A percentile compares a stretch with the other conserved stretches of the same genome.
Conservation (phyloP, 2,329 filamentous ascomycete genomes). For the Ramularia collo-cygni region DNA sequence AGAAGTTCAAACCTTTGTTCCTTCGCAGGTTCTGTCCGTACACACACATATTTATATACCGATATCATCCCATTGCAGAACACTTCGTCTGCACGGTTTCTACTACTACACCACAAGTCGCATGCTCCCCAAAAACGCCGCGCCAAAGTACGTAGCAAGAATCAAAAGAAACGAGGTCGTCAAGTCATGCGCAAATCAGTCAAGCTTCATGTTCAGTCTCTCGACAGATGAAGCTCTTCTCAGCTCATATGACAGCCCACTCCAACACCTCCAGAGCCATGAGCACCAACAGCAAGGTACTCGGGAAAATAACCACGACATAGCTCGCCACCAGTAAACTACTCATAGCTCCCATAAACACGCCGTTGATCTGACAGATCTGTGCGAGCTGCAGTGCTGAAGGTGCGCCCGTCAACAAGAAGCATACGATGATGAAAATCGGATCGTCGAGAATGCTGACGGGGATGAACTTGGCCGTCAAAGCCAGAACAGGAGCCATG, state of each 20-base stretch:
- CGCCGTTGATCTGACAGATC: slow-evolving; percentile 96
- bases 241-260: slow-evolving; percentile 54
- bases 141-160: too few species aligned
- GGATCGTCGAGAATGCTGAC: slow-evolving; percentile 94
- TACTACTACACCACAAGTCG: too few species aligned
- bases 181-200: too few species aligned
- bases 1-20: too few species aligned
- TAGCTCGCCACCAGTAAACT: slow-evolving; percentile 92
- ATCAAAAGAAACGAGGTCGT: too few species aligned
- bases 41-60: too few species aligned
- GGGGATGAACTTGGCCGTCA: slow-evolving; percentile 83
- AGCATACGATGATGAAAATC: slow-evolving; percentile 97
- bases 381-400: slow-evolving; percentile 91
- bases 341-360: slow-evolving; percentile 92
- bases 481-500: slow-evolving; percentile 83
- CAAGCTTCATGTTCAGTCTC: too few species aligned
- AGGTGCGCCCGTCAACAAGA: slow-evolving; percentile 88
- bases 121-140: too few species aligned
- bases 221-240: too few species aligned
- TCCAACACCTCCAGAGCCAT: slow-evolving; percentile 86
- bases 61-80: too few species aligned
- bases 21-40: too few species aligned
- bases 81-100: too few species aligned
- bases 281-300: slow-evolving; percentile 84
- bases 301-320: slow-evolving; percentile 90